A percentile compares a stretch with the other conserved stretches of the same genome.
Conservation (phyloP, 257 asterid genomes). For the Primulina tabacum region DNA sequence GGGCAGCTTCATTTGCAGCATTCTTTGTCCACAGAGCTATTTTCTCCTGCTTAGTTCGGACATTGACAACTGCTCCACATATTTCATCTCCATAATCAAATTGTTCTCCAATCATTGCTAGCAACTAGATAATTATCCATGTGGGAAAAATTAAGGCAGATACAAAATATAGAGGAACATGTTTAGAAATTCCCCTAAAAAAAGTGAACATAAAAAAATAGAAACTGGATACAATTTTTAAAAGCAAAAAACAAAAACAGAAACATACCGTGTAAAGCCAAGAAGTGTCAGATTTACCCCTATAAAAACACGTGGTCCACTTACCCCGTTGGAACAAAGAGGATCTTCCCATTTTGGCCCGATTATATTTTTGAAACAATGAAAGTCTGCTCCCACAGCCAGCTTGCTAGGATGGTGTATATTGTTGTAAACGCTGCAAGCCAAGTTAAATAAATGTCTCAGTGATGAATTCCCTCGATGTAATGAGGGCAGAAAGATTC, state of each 20-base stretch:
- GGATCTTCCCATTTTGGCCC: conserved; percentile 98
- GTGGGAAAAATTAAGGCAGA: too few species aligned
- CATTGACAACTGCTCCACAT: conserved; percentile 94
- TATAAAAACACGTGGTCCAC: conserved; percentile 59
- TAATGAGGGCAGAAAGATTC: too few species aligned
- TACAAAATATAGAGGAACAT: too few species aligned
- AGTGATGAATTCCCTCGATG: neutral
- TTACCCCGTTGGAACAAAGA: conserved; percentile 86
- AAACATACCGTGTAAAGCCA: conserved; percentile 83
- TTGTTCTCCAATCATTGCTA: conserved; percentile 97
- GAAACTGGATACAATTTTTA: neutral
- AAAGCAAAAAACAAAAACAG: neutral
- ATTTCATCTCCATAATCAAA: conserved; percentile 93
- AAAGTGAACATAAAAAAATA: too few species aligned
- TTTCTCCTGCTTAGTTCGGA: conserved; percentile 69
- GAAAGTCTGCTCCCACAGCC: conserved; percentile 63
- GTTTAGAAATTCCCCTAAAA: too few species aligned
- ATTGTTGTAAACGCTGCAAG: conserved; percentile 74
- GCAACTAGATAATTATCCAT: conserved; percentile 40
- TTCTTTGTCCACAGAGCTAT: conserved; percentile 89
- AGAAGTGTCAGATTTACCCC: conserved; percentile 70
- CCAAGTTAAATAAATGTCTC: conserved; percentile 6
- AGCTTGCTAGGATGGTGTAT: conserved; percentile 84
- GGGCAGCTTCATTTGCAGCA: conserved; percentile 91
- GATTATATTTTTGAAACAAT: conserved; percentile 81